Conservation (phyloP, 1,284 basidiomycete genomes). For the Stereum hirsutum region DNA sequence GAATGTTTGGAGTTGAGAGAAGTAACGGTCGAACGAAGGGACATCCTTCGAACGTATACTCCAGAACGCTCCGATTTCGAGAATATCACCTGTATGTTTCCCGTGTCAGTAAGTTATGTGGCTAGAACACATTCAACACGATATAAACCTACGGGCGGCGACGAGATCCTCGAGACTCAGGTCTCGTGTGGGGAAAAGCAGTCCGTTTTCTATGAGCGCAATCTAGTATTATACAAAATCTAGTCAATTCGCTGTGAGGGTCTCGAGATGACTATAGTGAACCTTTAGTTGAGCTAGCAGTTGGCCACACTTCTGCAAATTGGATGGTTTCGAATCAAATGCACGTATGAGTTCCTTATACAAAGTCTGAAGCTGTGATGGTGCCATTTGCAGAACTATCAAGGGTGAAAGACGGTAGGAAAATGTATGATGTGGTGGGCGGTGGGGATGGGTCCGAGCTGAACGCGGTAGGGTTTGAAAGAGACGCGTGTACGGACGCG, state of each 20-base stretch:
- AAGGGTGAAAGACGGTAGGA: conserved; percentile 2
- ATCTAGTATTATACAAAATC: conserved; percentile 41
- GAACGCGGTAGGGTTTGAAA: conserved; percentile 7
- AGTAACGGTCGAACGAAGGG: conserved; percentile 91
- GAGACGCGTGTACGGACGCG: conserved; percentile 49
- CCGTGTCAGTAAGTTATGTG: conserved; percentile 2
- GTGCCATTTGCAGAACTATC: conserved; percentile 29
- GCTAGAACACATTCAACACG: not conserved
- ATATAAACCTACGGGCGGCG: conserved; percentile 51
- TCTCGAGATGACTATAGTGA: not conserved
- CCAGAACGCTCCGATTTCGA: conserved; percentile 93
- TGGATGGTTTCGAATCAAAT: conserved; percentile 51
- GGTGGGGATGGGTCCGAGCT: conserved; percentile 10
- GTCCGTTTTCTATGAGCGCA: conserved; percentile 67
- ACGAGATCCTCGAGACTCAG: conserved; percentile 53
- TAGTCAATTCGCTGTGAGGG: not conserved
- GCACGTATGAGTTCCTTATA: conserved; percentile 55
- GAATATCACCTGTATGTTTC: conserved; percentile 73
- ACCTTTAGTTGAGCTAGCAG: conserved; percentile 73
- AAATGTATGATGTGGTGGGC: not conserved
- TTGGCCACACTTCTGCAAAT: conserved; percentile 54
- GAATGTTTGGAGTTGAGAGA: conserved; percentile 87
- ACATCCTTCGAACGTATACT: conserved; percentile 86
- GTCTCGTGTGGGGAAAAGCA: conserved; percentile 59
- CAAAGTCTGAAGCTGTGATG: conserved; percentile 45